Percentiles rank a stretch among this genome's conserved stretches.
Evolutionary conservation across 228 moss, liverwort and hornwort genomes (phyloP).

Genomic region (Sphagnum fallax): DNA sequence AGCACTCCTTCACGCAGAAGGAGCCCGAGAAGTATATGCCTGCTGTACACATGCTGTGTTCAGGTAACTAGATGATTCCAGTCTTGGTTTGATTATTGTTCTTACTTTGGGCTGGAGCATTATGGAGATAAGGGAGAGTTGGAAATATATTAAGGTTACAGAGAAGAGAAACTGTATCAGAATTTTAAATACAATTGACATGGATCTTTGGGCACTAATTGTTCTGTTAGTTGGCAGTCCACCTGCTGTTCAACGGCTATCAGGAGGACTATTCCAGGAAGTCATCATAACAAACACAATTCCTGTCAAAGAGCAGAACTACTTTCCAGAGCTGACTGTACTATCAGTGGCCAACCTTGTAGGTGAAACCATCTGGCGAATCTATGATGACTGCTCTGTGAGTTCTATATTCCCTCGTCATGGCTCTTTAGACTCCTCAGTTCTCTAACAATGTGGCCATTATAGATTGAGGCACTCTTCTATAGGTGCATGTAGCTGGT

Average conservation of each 20-base stretch:
- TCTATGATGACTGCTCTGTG: constrained; percentile 55
- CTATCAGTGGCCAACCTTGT: constrained; percentile 60
- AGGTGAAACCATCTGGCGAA: constrained; percentile 60
- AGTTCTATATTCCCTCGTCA: constrained; percentile 26
- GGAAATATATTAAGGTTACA: no score
- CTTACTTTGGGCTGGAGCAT: no score
- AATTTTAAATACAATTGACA: background rate
- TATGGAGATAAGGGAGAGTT: no score
- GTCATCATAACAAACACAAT: constrained; percentile 89
- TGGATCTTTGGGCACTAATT: background rate
- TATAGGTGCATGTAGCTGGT: no score
- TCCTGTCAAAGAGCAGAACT: constrained; percentile 49
- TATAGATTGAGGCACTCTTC: no score
- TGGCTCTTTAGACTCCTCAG: no score
- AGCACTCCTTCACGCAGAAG: constrained; percentile 50
- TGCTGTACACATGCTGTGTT: constrained; percentile 62
- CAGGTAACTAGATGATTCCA: constrained; percentile 15
- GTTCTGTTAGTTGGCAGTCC: constrained; percentile 20
- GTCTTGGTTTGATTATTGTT: no score
- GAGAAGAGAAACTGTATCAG: no score
- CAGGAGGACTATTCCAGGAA: constrained; percentile 62
- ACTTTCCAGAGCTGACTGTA: constrained; percentile 56
- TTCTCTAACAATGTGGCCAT: no score
- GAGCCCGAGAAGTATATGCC: constrained; percentile 56
- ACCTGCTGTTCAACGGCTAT: constrained; percentile 50